Percentiles rank a stretch among this genome's conserved stretches.
Conservation (phyloP, 2,329 filamentous ascomycete genomes). For the Cercospora janseana region DNA sequence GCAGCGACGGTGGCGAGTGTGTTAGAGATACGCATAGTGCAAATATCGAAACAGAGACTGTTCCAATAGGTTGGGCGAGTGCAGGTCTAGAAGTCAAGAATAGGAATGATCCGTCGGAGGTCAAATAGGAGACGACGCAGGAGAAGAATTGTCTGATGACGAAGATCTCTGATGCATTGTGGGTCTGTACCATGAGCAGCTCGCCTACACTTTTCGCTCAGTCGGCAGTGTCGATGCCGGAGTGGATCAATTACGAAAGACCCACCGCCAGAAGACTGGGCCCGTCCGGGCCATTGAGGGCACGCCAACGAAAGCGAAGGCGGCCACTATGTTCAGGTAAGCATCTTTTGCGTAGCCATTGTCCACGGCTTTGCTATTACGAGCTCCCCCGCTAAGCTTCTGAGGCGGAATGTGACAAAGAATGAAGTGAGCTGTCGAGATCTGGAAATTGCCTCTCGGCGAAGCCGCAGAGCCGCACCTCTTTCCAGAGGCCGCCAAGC, state of each 20-base stretch:
- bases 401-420: too few relatives aligned
- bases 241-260: conserved; percentile 8
- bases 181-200: conserved; percentile 14
- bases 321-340: too few relatives aligned
- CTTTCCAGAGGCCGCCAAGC: too few relatives aligned
- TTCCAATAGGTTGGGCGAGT: background rate
- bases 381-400: too few relatives aligned
- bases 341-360: too few relatives aligned
- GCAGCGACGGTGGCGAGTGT: conserved; percentile 37
- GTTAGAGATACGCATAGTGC: conserved; percentile 32
- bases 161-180: conserved; percentile 9
- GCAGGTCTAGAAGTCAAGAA: background rate
- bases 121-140: background rate
- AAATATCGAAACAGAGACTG: background rate
- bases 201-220: conserved; percentile 8
- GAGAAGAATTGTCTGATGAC: conserved; percentile 6
- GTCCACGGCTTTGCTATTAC: too few relatives aligned
- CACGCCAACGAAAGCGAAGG: too few relatives aligned
- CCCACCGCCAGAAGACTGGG: background rate
- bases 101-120: background rate
- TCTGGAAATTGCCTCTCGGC: too few relatives aligned
- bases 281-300: background rate
- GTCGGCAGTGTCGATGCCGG: conserved; percentile 16
- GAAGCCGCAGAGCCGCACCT: too few relatives aligned
- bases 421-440: too few relatives aligned